Base-by-base conservation (phyloP, 768 basidiomycete genomes). In the Coprinellus micaceus region DNA sequence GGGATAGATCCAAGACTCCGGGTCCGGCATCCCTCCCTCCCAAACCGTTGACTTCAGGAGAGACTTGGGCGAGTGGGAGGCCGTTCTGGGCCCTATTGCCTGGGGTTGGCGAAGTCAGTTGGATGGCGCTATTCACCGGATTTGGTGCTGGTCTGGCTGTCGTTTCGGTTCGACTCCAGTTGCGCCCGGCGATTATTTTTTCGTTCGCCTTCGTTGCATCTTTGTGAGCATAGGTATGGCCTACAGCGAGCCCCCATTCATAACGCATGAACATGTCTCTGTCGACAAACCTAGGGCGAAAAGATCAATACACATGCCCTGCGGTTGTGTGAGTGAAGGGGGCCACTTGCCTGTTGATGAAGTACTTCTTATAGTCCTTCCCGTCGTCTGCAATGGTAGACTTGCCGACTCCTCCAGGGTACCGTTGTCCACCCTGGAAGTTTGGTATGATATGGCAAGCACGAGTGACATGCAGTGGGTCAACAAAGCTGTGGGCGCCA, bases 221-320 rank as follows among this genome's bases (percentile, higher is more conserved):
- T 6, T 13, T 13, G 13, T 33, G 33, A 17, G 7, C n/a, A 19
- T 51, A 51, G 7, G 28, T 21, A 28, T 51, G 50, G 5, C 50
- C 50, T 17, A 51, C 50, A 15, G 28, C 50, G 28, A 28, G 26
- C 4, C 50, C 50, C 26, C 30, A 51, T 36, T 36, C 15, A 21
- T 51, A 51, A 7, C 50, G 4, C 50, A 51, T 51, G 21, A 30
- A 51, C 29, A 36, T 51, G 21, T 51, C 50, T 30, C 50, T 22
- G 29, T 51, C 50, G 15, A 19, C 50, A 36, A 51, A 51, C 29
- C 50, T 51, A 10, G 12, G 4, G 28, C 11, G 6, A 4, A n/a
- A 49, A 26, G 22, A 21, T 30, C 33, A 28, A 51, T 19, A 28
- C 11, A 19, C 25, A 33, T 33, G 33, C 13, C 33, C 6, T 6